Base-by-base conservation (phyloP, 2,329 filamentous ascomycete species). In the Gnomoniopsis smithogilvyi region DNA sequence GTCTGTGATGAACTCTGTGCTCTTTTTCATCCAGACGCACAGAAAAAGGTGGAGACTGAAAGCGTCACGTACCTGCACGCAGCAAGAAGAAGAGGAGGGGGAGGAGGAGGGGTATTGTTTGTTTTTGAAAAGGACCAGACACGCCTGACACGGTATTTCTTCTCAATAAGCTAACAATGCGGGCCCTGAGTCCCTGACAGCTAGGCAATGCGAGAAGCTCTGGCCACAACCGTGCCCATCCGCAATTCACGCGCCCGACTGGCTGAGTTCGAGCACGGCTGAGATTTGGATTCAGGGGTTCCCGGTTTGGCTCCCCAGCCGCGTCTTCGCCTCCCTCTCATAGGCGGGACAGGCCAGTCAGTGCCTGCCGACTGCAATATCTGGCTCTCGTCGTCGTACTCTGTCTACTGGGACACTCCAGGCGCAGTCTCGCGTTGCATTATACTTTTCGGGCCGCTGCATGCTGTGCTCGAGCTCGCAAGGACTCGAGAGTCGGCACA, bases 81-180 rank as follows among this genome's bases (percentile, higher is more conserved):
- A 38, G 46, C 41, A 41, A 34, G 36, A 19, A n/a, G n/a, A n/a
- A n/a, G n/a, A n/a, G n/a, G n/a, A n/a, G n/a, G n/a, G n/a, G n/a
- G n/a, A n/a, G n/a, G 12, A 12, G 34, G 43, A 51, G 58, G 54
- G 54, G 58, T 54, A 58, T 41, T 60, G 58, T 60, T 60, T 60
- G 50, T 58, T 58, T 54, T 60, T 6, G 54, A 38, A 30, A 24
- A 36, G 49, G 54, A 7, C n/a, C n/a, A n/a, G n/a, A n/a, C n/a
- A n/a, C n/a, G n/a, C 36, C 48, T 36, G 34, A 48, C 47, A 36
- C 54, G 45, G 58, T 51, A 53, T 24, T 46, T n/a, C 15, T 17
- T 33, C 17, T 43, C n/a, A 38, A n/a, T 8, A 30, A 56, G 33
- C 54, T 56, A 50, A n/a, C n/a, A n/a, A 56, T 56, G 54, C 54